These are phyloP conservation scores for Salvia hispanica DNA, from an alignment of 257 asterid genomes.

Conservation along the genomic window DNA sequence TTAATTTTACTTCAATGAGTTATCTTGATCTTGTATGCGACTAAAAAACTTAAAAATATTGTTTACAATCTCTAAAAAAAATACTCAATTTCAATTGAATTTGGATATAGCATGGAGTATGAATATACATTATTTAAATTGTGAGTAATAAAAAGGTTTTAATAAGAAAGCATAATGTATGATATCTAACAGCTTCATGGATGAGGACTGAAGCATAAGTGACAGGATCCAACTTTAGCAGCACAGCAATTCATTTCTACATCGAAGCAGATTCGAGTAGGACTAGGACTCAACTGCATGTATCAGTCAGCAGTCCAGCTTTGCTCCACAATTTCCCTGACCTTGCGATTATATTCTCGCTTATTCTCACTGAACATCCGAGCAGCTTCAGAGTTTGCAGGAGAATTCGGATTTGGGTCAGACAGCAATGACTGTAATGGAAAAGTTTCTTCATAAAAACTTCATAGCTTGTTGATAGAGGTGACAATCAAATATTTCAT, in stretches of 20 bases:
- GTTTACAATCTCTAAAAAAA: no score
- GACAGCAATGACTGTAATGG: constrained; percentile 66
- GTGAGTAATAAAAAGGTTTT: no score
- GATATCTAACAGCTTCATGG: not conserved
- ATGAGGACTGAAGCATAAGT: constrained; percentile 24
- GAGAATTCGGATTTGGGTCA: constrained; percentile 89
- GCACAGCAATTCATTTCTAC: not conserved
- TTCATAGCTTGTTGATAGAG: not conserved
- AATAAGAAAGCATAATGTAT: not conserved
- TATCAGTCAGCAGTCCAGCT: constrained; percentile 85
- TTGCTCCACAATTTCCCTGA: constrained; percentile 76
- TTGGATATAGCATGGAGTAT: no score
- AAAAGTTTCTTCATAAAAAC: constrained; percentile 9
- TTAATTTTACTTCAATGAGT: no score
- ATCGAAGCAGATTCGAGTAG: not conserved
- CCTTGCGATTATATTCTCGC: constrained; percentile 76
- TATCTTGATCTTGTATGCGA: no score
- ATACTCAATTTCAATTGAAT: no score
- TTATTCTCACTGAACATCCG: constrained; percentile 75
- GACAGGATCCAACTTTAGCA: not conserved
- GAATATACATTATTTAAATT: not conserved
- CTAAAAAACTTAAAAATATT: no score
- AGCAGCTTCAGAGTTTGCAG: constrained; percentile 90
- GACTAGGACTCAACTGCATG: not conserved
- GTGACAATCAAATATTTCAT: not conserved